A percentile compares a stretch with the other conserved stretches of the same genome.
phyloP scores from a whole-genome alignment of 2,329 filamentous ascomycete genomes.

The Ophiostoma quercus region DNA sequence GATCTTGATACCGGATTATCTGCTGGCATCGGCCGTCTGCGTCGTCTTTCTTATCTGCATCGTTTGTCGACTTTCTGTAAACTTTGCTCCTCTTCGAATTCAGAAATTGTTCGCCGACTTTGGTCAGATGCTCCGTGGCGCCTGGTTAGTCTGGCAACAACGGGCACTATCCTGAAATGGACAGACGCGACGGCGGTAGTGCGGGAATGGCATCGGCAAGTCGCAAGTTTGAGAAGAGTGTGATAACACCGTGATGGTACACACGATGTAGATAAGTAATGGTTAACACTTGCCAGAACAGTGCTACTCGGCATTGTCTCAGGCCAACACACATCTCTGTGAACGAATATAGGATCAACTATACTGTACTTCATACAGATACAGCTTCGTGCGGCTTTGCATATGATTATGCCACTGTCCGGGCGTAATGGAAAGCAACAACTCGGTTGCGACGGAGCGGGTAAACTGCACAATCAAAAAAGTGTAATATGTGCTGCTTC shows the following conservation, averaged over 20 bases:
- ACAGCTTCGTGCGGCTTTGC: neutral
- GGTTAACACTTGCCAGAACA: neutral
- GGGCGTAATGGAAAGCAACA: neutral
- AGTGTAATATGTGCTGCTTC: neutral
- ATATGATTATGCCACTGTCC: neutral
- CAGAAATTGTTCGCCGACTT: neutral
- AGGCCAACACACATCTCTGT: neutral
- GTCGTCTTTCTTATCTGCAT: neutral
- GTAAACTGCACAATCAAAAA: conserved; percentile 6
- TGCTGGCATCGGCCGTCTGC: neutral
- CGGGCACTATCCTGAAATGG: conserved; percentile 17
- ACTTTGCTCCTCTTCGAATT: neutral
- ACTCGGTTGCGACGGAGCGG: neutral
- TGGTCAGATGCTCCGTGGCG: neutral
- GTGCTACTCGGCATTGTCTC: neutral
- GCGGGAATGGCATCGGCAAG: conserved; percentile 18
- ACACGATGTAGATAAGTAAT: neutral
- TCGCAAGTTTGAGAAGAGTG: neutral
- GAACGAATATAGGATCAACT: conserved; percentile 2
- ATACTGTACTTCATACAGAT: neutral
- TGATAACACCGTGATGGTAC: neutral
- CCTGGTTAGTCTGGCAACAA: neutral
- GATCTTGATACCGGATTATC: neutral
- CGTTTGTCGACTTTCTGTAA: neutral
- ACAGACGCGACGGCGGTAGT: conserved; percentile 17